A percentile compares a stretch with the other conserved stretches of the same genome.
Conservation (phyloP, 306 rosid genomes). For the Lathyrus sativus region DNA sequence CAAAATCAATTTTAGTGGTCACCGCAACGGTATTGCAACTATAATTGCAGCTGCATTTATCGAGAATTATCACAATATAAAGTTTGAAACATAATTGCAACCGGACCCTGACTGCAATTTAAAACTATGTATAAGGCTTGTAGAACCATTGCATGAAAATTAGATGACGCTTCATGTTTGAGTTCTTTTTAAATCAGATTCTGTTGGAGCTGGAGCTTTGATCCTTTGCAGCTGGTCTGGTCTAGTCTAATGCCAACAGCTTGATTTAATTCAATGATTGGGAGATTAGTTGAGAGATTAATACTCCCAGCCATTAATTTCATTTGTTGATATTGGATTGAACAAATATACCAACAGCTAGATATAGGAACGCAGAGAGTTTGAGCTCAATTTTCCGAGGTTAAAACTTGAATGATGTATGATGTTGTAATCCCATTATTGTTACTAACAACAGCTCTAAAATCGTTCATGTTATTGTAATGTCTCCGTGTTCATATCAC, state of each 20-base stretch:
- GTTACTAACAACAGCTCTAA: background rate
- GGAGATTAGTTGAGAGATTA: background rate
- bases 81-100: background rate
- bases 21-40: background rate
- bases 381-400: background rate
- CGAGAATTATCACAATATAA: background rate
- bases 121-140: background rate
- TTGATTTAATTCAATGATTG: background rate
- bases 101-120: background rate
- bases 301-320: background rate
- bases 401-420: background rate
- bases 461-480: background rate
- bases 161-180: background rate
- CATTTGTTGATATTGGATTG: background rate
- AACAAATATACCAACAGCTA: no score
- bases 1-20: background rate
- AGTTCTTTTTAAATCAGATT: background rate
- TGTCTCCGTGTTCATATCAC: background rate
- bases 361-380: background rate
- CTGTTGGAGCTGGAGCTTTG: background rate
- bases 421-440: background rate
- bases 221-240: background rate
- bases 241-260: background rate
- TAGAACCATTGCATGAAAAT: background rate
- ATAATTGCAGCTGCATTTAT: background rate